Conservation (phyloP, 108 stramenopile genomes). For the Aureococcus anophagefferens region DNA sequence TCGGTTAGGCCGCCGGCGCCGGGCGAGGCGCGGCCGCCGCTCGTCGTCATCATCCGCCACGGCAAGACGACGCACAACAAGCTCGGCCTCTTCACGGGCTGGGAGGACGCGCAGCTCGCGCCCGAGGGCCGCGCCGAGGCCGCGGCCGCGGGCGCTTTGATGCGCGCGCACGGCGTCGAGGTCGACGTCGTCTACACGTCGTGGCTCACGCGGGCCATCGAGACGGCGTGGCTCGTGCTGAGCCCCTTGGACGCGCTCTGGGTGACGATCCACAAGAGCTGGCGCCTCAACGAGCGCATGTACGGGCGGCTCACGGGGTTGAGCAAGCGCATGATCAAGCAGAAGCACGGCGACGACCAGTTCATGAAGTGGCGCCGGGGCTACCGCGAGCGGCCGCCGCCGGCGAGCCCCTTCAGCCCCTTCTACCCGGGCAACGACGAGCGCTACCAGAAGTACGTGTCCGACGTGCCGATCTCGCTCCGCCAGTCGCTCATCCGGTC, state of each 20-base stretch:
- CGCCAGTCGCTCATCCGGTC: constrained; percentile 63
- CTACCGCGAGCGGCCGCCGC: constrained; percentile 69
- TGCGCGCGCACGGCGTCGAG: constrained; percentile 73
- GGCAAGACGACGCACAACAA: constrained; percentile 87
- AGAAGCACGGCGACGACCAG: constrained; percentile 79
- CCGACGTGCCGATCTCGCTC: constrained; percentile 59
- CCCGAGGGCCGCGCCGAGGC: constrained; percentile 78
- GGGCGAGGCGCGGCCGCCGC: constrained; percentile 9
- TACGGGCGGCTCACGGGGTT: constrained; percentile 75
- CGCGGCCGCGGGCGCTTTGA: constrained; percentile 57
- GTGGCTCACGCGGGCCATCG: constrained; percentile 82
- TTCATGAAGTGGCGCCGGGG: constrained; percentile 82
- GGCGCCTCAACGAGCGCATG: constrained; percentile 84
- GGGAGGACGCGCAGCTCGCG: constrained; percentile 78
- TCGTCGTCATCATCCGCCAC: constrained; percentile 82
- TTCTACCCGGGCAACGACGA: constrained; percentile 76
- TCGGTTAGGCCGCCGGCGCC: background rate
- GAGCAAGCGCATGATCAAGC: constrained; percentile 81
- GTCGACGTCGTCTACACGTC: constrained; percentile 96
- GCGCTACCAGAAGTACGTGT: constrained; percentile 66
- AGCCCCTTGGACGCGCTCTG: constrained; percentile 81
- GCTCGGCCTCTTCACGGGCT: constrained; percentile 81
- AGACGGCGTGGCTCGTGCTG: constrained; percentile 66
- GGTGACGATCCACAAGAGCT: constrained; percentile 82
- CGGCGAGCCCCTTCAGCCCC: constrained; percentile 58